Evolutionary conservation across 371 early-diverging fungal genomes (phyloP).

Genomic region (Mortierella sp.): DNA sequence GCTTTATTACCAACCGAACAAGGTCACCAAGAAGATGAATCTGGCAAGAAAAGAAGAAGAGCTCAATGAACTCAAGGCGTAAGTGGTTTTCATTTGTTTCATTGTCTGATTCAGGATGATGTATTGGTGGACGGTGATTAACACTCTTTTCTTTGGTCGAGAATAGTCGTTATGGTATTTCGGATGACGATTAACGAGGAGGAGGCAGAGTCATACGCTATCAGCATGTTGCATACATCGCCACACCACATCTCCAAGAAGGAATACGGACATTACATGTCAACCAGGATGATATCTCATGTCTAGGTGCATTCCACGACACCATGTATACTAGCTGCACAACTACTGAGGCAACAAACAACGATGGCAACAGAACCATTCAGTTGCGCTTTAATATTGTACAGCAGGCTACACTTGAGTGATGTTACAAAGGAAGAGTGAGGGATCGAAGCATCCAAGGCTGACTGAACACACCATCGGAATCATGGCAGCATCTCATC

Average conservation of each 20-base stretch:
- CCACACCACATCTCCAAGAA: not conserved
- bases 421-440: constrained; percentile 10
- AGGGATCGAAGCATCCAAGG: not conserved
- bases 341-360: constrained; percentile 2
- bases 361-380: not conserved
- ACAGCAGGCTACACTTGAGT: too few relatives aligned
- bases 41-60: constrained; percentile 89
- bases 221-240: not conserved
- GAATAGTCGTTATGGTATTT: constrained; percentile 53
- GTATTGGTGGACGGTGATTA: too few relatives aligned
- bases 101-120: too few relatives aligned
- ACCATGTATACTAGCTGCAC: constrained; percentile 18
- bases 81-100: constrained; percentile 25
- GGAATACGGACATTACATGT: too few relatives aligned
- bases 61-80: constrained; percentile 83
- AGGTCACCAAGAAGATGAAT: constrained; percentile 85
- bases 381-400: not conserved
- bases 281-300: too few relatives aligned
- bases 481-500: constrained; percentile 40
- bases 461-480: not conserved
- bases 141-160: not conserved
- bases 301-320: not conserved
- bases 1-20: constrained; percentile 88
- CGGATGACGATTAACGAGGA: constrained; percentile 41
- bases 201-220: not conserved